Conservation (phyloP, 148 eudicot genomes). For the Cornus controversa region DNA sequence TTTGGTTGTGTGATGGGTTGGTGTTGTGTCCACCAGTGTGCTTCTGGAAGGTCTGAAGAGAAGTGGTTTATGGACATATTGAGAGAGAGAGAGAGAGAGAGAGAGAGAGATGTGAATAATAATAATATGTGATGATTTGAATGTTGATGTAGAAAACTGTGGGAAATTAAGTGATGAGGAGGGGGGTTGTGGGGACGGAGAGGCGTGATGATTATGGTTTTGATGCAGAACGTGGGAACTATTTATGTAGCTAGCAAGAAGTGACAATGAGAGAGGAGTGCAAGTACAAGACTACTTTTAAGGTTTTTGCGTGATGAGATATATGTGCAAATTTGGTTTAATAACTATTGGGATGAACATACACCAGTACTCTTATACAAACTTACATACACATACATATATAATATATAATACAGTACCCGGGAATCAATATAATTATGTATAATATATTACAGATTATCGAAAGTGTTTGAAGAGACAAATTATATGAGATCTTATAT, state of each 20-base stretch:
- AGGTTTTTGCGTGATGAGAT: conserved; percentile 19
- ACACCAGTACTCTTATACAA: background rate
- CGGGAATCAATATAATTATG: too few species aligned
- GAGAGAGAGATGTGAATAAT: background rate
- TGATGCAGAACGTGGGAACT: conserved; percentile 18
- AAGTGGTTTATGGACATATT: conserved; percentile 31
- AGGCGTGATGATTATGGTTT: conserved; percentile 22
- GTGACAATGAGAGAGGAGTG: conserved; percentile 3
- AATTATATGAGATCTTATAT: too few species aligned
- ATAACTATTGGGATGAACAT: too few species aligned
- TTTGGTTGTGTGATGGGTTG: conserved; percentile 14
- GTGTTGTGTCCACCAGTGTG: conserved; percentile 27
- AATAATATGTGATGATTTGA: too few species aligned
- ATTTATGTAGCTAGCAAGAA: background rate
- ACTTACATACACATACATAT: too few species aligned
- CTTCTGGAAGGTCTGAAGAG: conserved; percentile 23
- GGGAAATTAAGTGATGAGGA: background rate
- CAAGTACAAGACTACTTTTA: conserved; percentile 18
- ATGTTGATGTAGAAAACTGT: background rate
- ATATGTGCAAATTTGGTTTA: too few species aligned
- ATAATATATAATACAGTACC: too few species aligned
- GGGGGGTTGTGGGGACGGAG: background rate
- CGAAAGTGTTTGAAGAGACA: too few species aligned
- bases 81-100: conserved; percentile 7
- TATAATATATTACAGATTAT: too few species aligned